These are phyloP conservation scores for Curvularia lunata DNA, from an alignment of 2,329 filamentous ascomycete genomes.

Conservation along the genomic window DNA sequence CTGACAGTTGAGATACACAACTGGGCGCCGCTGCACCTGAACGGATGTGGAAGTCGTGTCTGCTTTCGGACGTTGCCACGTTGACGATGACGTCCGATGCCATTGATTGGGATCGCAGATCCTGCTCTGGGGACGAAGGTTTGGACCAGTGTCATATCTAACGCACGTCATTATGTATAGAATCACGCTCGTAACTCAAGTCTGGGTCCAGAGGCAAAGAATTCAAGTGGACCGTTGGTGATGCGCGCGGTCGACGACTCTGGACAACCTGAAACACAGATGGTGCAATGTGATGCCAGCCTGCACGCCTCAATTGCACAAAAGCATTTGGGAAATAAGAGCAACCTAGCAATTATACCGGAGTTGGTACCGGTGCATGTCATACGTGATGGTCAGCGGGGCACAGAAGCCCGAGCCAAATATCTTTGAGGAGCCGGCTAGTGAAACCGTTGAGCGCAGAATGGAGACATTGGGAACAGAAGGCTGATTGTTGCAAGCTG, in stretches of 20 bases:
- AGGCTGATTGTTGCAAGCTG: conserved; percentile 5
- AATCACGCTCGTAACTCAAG: conserved; percentile 7
- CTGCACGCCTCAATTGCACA: conserved; percentile 5
- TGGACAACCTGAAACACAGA: conserved; percentile 16
- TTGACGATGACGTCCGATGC: conserved; percentile 4
- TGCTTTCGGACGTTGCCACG: not conserved
- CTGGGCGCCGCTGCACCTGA: not conserved
- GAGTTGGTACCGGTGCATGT: conserved; percentile 12
- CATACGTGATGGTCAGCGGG: conserved; percentile 14
- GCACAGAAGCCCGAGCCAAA: conserved; percentile 9
- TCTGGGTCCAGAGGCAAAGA: not conserved
- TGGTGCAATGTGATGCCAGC: conserved; percentile 12
- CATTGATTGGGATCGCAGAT: conserved; percentile 9
- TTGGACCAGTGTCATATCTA: conserved; percentile 8
- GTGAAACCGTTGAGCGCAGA: conserved; percentile 26
- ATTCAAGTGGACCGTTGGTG: conserved; percentile 1
- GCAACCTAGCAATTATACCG: conserved; percentile 7
- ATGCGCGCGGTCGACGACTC: conserved; percentile 6
- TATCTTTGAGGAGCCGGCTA: conserved; percentile 19
- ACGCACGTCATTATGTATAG: conserved; percentile 14
- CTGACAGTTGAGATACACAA: conserved; percentile 9
- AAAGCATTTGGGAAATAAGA: conserved; percentile 4
- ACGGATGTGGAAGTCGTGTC: not conserved
- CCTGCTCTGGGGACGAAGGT: conserved; percentile 9
- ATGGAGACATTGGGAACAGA: conserved; percentile 8